These are phyloP conservation scores for Aureobasidium sp. DNA, from an alignment of 2,329 filamentous ascomycete genomes.

Conservation along the genomic window DNA sequence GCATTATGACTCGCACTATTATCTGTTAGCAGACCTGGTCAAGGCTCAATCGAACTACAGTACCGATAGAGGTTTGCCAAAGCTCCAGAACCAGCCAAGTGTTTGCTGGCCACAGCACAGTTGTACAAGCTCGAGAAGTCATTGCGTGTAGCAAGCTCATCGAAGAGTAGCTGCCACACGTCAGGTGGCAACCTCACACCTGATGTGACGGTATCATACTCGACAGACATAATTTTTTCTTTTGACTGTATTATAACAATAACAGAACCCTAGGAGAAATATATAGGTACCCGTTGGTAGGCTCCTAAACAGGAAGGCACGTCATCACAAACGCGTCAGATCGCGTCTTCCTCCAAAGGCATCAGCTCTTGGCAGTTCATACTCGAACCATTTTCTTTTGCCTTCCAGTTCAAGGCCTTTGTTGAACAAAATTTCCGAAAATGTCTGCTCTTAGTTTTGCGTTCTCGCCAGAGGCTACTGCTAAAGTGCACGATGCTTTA, in stretches of 20 bases:
- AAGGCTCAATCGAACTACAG: constrained; percentile 15
- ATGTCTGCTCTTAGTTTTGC: constrained; percentile 60
- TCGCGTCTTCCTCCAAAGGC: constrained; percentile 13
- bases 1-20: constrained; percentile 38
- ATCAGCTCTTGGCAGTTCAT: constrained; percentile 6
- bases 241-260: not conserved
- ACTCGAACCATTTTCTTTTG: not conserved
- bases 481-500: constrained; percentile 64
- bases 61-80: constrained; percentile 59
- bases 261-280: not conserved
- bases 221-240: not conserved
- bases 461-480: constrained; percentile 64
- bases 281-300: not conserved
- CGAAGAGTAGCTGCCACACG: constrained; percentile 54
- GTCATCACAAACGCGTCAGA: constrained; percentile 11
- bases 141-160: constrained; percentile 48
- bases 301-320: not conserved
- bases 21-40: not conserved
- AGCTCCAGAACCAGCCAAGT: constrained; percentile 50
- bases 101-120: constrained; percentile 50
- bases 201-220: constrained; percentile 1
- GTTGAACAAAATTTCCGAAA: not conserved
- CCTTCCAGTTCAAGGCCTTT: not conserved
- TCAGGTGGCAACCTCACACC: constrained; percentile 45
- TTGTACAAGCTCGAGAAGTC: constrained; percentile 57